These are phyloP conservation scores for Anethum foeniculum DNA, from an alignment of 140 eudicot genomes.

Conservation along the genomic window DNA sequence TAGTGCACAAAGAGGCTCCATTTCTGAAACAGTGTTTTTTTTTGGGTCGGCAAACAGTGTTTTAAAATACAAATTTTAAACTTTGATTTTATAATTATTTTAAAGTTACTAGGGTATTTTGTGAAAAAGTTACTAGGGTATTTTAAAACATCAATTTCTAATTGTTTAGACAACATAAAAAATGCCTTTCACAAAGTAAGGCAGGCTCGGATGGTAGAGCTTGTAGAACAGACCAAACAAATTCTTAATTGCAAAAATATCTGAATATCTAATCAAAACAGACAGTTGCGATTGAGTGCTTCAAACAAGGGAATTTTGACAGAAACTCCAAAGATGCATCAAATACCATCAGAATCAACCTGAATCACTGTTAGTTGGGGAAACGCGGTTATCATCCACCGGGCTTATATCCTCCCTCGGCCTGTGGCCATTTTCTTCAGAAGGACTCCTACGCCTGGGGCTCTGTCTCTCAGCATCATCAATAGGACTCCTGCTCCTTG, in stretches of 20 bases:
- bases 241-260: background rate
- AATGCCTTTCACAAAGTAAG: background rate
- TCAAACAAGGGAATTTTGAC: background rate
- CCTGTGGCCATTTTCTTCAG: constrained; percentile 40
- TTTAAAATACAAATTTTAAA: too few relatives aligned
- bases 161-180: too few relatives aligned
- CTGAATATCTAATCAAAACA: background rate
- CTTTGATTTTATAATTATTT: too few relatives aligned
- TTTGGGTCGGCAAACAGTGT: too few relatives aligned
- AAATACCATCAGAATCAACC: background rate
- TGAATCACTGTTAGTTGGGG: constrained; percentile 34
- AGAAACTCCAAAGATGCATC: background rate
- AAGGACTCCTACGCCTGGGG: constrained; percentile 33
- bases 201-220: background rate
- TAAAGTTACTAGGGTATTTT: too few relatives aligned
- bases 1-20: too few relatives aligned
- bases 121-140: too few relatives aligned
- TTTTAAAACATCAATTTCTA: too few relatives aligned
- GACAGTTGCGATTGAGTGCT: background rate
- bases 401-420: constrained; percentile 41
- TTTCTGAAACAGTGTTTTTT: too few relatives aligned
- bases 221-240: background rate
- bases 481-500: constrained; percentile 43
- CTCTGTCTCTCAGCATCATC: constrained; percentile 20
- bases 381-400: constrained; percentile 22